Evolutionary conservation across 768 basidiomycete genomes (phyloP), one percentile per base, ranked within the genome.

Genomic region (Cyathus striatus): DNA sequence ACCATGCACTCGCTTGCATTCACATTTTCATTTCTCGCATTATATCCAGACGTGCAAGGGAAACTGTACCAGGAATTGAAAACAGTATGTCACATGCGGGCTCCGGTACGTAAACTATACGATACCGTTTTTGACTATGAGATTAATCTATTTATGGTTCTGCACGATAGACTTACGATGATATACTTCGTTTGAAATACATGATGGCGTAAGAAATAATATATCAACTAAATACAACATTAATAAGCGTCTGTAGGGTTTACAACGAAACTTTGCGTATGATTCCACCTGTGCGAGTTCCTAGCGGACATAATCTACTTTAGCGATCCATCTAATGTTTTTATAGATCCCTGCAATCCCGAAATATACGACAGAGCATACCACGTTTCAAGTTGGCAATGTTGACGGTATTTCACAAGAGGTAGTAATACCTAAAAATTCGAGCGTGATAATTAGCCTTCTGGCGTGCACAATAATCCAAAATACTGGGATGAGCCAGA

Each of bases 401-500:
- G 43, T 47, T 3, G 50, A 61, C 9, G 76, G 73, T 18, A 65
- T 70, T 46, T 63, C 60, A 38, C 57, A 50, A 17, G 55, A 55
- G 1, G 54, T 78, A 5, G 62, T 64, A 9, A 56, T 78, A 33
- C 75, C 75, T 6, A 63, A 68, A 45, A 75, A 68, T 24, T 64
- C 66, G 5, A 38, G 48, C 7, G 43, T 78, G n/a, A 39, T 45
- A 0, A 51, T 66, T 48, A 57, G 63, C 2, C 51, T n/a, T n/a
- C 63, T 17, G 76, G 62, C 7, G 43, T 77, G 22, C 77, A 78
- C 47, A 68, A 76, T 45, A 78, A 78, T 50, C 73, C 78, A 21
- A 66, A 68, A 25, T 78, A 78, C 52, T 81, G 79, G 78, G 56
- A 72, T 39, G 66, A 79, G 34, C 78, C 79, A 3, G 47, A 72